A percentile compares a stretch with the other conserved stretches of the same genome.
These are phyloP conservation scores for Macrophomina pseudophaseolina DNA, from an alignment of 2,329 filamentous ascomycete species.

Conservation along the genomic window DNA sequence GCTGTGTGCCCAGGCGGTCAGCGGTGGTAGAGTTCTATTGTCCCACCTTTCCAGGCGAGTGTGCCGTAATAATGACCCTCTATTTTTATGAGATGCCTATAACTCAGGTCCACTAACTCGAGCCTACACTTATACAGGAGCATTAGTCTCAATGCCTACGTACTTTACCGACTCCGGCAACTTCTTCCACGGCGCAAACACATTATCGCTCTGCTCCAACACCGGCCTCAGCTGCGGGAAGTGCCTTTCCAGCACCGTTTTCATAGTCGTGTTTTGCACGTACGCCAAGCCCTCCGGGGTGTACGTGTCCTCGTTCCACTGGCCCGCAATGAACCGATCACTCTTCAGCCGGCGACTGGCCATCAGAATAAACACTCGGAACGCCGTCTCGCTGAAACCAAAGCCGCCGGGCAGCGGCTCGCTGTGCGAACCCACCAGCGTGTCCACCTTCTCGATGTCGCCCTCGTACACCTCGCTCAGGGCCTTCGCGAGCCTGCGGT, in stretches of 20 bases:
- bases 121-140: too few relatives aligned
- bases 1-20: too few relatives aligned
- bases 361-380: constrained; percentile 55
- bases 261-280: constrained; percentile 52
- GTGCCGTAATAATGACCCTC: too few relatives aligned
- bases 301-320: constrained; percentile 50
- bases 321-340: constrained; percentile 52
- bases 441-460: constrained; percentile 51
- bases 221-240: constrained; percentile 47
- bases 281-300: constrained; percentile 49
- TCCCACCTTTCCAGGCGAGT: too few relatives aligned
- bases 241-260: constrained; percentile 50
- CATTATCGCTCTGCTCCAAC: constrained; percentile 41
- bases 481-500: constrained; percentile 43
- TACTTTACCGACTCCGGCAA: constrained; percentile 33
- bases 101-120: too few relatives aligned
- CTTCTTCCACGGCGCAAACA: constrained; percentile 43
- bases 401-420: constrained; percentile 54
- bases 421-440: constrained; percentile 49
- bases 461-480: constrained; percentile 47
- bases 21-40: too few relatives aligned
- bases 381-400: constrained; percentile 56
- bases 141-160: constrained; percentile 37
- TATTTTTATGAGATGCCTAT: too few relatives aligned
- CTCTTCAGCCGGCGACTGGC: constrained; percentile 51